phyloP scores from a whole-genome alignment of 1,284 basidiomycete genomes.

The Xerocomus minutiporus region DNA sequence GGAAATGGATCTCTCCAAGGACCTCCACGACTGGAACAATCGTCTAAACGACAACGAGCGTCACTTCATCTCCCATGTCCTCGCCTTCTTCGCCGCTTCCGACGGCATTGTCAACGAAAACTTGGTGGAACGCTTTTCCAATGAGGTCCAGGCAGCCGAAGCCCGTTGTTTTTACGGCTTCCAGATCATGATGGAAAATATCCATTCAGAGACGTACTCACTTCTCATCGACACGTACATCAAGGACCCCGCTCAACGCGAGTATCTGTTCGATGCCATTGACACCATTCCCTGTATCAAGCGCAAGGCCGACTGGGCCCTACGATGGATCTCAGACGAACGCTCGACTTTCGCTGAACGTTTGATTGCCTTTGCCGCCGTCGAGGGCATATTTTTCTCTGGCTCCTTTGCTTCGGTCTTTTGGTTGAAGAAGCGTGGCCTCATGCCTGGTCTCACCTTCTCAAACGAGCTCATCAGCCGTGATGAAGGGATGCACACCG shows the following conservation, averaged over 20 bases:
- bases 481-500: slow-evolving; percentile 98
- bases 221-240: slow-evolving; percentile 98
- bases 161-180: slow-evolving; percentile 99
- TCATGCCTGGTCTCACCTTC: slow-evolving; percentile 97
- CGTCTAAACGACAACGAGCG: slow-evolving; percentile 91
- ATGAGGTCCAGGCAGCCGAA: slow-evolving; percentile 92
- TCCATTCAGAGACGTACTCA: slow-evolving; percentile 96
- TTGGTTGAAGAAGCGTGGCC: slow-evolving; percentile 97
- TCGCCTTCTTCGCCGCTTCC: slow-evolving; percentile 96
- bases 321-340: slow-evolving; percentile 88
- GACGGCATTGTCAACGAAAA: slow-evolving; percentile 99
- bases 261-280: slow-evolving; percentile 90
- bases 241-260: slow-evolving; percentile 80
- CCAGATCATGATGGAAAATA: slow-evolving; percentile 99
- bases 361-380: slow-evolving; percentile 94
- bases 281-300: slow-evolving; percentile 92
- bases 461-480: slow-evolving; percentile 97
- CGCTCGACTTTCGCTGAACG: slow-evolving; percentile 86
- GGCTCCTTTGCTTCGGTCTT: slow-evolving; percentile 94
- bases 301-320: slow-evolving; percentile 92
- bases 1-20: slow-evolving; percentile 96
- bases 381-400: slow-evolving; percentile 98
- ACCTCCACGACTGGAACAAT: slow-evolving; percentile 90
- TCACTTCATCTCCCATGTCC: slow-evolving; percentile 93
- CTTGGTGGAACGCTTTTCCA: slow-evolving; percentile 90